Base-by-base conservation (phyloP, 177 flowering plant species). In the Tripterygium wilfordii region DNA sequence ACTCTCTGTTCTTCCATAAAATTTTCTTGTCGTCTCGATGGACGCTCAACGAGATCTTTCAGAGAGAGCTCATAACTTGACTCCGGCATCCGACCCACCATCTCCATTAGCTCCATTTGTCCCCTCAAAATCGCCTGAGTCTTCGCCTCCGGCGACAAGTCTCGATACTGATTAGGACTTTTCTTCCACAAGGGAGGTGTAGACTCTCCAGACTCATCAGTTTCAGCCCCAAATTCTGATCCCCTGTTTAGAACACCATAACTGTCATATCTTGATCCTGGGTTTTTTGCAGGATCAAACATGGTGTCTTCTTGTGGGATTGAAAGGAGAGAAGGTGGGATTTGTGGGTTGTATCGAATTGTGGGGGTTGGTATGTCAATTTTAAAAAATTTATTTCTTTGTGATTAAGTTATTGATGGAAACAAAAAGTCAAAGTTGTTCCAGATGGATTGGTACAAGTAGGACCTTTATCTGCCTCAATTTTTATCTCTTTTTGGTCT, bases 71-170 rank as follows among this genome's bases (percentile, higher is more conserved):
- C 98, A 36, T 87, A 90, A 12, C 67, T 70, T 0, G 88, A 62
- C 49, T 90, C 98, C 3, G 98, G 96, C 79, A 85, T 77, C 68
- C 65, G 64, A 43, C 64, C 56, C 2, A 90, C 75, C 91, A 90
- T 85, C 57, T 90, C 96, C 91, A 87, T 85, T 27, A 90, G 68
- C 75, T 90, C 96, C 60, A 49, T 61, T 35, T 77, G 80, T 0
- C 98, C 95, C 56, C 76, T 67, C 3, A 74, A 81, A 10, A 90
- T 85, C 1, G 83, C 91, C 42, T 76, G 81, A 6, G 69, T 50
- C 23, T 80, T 67, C 0, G 77, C 70, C 4, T 63, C 47, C 3
- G 80, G 82, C 0, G 85, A 74, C 14, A 74, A 48, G 20, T 39
- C 21, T 1, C 58, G 53, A 24, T 69, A 48, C 29, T 45, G 26